These are phyloP conservation scores for Vigna unguiculata DNA, from an alignment of 306 rosid species.

Conservation along the genomic window DNA sequence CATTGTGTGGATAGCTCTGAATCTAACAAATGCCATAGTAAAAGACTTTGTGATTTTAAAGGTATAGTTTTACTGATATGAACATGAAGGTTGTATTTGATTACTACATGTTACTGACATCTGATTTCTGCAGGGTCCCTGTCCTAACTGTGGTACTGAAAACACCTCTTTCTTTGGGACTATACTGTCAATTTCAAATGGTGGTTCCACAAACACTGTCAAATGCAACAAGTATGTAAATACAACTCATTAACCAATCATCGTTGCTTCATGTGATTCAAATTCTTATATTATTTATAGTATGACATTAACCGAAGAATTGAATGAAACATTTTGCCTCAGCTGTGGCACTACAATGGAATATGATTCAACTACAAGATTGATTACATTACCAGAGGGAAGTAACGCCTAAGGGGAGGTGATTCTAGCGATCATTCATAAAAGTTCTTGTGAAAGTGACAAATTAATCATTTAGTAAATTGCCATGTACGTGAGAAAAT, in stretches of 20 bases:
- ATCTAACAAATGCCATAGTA: constrained; percentile 74
- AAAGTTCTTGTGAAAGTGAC: constrained; percentile 34
- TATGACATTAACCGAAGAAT: constrained; percentile 11
- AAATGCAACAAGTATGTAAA: constrained; percentile 68
- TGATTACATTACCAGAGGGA: constrained; percentile 96
- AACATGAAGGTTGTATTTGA: neutral
- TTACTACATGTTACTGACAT: constrained; percentile 19
- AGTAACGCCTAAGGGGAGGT: constrained; percentile 70
- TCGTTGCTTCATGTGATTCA: constrained; percentile 33
- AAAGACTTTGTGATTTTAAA: constrained; percentile 86
- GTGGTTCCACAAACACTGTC: constrained; percentile 71
- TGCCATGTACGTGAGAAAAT: neutral
- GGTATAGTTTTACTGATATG: constrained; percentile 55
- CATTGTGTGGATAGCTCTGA: constrained; percentile 75
- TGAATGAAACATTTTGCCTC: constrained; percentile 38
- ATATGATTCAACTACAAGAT: constrained; percentile 69
- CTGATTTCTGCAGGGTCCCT: constrained; percentile 66
- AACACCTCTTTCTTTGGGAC: constrained; percentile 91
- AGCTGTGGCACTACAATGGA: constrained; percentile 80
- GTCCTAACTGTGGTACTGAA: constrained; percentile 96
- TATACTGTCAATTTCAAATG: constrained; percentile 80
- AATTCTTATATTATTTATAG: constrained; percentile 5
- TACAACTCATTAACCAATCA: neutral
- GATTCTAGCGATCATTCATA: constrained; percentile 6
- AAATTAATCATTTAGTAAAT: constrained; percentile 37